Evolutionary conservation across 805 yeast genomes (phyloP), one percentile per base, ranked within the genome.

Genomic region (Candida boleticola): DNA sequence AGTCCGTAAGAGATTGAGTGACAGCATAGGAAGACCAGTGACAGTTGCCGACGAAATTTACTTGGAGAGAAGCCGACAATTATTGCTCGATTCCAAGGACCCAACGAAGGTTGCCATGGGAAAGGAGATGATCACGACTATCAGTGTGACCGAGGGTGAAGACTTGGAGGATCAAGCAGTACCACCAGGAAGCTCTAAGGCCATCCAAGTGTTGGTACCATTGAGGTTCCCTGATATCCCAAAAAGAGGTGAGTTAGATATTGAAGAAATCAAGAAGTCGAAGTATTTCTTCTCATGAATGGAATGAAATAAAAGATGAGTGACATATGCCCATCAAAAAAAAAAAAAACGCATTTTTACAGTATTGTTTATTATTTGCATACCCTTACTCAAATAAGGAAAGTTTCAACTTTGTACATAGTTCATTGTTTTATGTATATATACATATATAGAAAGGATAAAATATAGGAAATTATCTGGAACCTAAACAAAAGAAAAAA

Each of bases 241-340:
- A 11, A 67, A 74, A 38, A 83, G 78, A 60, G 99, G 97, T 39
- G 82, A 80, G 14, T 87, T 92, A 53, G 95, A 92, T 55, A 95
- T 92, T 29, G 64, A 68, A 30, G 77, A 76, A 44, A 83, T 90
- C 33, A 74, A 76, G 55, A 77, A 82, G 38, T 87, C 96, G 48
- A 73, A 74, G 25, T 92, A 92, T 63, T 92, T 92, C 74, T 92
- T 92, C 52, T 68, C 74, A 31, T 23, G 33, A 36, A 29, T 31
- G 33, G 27, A 31, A 20, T 17, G n/a, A 13, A 3, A 36, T 20
- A 26, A 18, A n/a, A n/a, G n/a, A n/a, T n/a, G n/a, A n/a, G n/a
- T n/a, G n/a, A n/a, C n/a, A n/a, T n/a, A n/a, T n/a, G n/a, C n/a
- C n/a, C n/a, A n/a, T n/a, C 5, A 43, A 23, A 16, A n/a, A 36